Evolutionary conservation across 202 grass and related monocot species (phyloP).

Genomic region (Dendrocalamus latiflorus): DNA sequence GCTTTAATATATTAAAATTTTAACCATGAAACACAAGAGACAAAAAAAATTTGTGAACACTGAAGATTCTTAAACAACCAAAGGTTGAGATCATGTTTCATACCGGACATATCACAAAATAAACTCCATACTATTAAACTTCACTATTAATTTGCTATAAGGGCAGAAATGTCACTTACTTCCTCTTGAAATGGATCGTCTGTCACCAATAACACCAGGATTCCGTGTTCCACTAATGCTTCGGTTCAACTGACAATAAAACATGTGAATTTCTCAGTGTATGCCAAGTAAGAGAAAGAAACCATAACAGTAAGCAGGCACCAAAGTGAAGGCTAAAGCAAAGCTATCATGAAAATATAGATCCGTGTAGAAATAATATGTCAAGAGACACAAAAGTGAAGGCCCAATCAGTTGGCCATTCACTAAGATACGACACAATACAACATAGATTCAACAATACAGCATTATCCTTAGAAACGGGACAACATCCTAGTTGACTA

Average conservation of each 20-base stretch:
- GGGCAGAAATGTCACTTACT: constrained; percentile 59
- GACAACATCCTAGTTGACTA: neutral
- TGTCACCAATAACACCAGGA: constrained; percentile 93
- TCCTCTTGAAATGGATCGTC: constrained; percentile 89
- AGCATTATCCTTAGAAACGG: neutral
- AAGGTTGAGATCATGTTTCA: constrained; percentile 4
- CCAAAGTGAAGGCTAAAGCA: constrained; percentile 18
- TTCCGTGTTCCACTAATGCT: constrained; percentile 60
- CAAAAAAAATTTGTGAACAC: constrained; percentile 12
- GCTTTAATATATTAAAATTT: neutral
- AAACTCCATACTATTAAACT: neutral
- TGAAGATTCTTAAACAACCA: neutral
- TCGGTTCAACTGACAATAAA: constrained; percentile 77
- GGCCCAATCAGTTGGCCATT: neutral
- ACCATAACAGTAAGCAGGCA: constrained; percentile 20
- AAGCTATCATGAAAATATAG: constrained; percentile 10
- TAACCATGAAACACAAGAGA: neutral
- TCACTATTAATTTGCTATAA: neutral
- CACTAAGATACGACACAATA: neutral
- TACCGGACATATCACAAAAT: neutral
- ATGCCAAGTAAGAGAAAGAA: constrained; percentile 23
- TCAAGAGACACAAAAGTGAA: neutral
- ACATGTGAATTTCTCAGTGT: constrained; percentile 15
- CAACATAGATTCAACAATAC: neutral
- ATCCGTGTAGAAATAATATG: neutral